Conservation (phyloP, 176 grass and related monocot species). For the Tillandsia leiboldiana region DNA sequence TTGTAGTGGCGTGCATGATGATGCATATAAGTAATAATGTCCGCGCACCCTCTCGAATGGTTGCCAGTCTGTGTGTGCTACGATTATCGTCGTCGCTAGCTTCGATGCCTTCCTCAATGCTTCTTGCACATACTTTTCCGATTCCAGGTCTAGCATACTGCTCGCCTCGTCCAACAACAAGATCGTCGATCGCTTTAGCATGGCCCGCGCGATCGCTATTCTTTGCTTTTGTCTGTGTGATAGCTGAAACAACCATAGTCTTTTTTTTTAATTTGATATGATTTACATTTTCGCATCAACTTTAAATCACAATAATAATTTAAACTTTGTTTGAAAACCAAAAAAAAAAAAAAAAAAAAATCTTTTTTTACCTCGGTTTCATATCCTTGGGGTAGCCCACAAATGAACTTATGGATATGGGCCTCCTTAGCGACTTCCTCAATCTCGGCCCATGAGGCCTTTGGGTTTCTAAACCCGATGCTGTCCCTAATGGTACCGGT, state of each 20-base stretch:
- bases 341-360: no score
- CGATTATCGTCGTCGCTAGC: conserved; percentile 32
- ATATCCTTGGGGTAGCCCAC: conserved; percentile 37
- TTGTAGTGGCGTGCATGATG: no score
- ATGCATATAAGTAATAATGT: no score
- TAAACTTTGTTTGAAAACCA: background rate
- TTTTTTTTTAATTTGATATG: background rate
- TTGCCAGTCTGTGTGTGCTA: conserved; percentile 50
- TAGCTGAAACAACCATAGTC: background rate
- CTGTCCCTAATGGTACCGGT: conserved; percentile 39
- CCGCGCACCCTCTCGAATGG: conserved; percentile 22
- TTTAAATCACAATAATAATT: background rate
- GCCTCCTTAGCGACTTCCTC: conserved; percentile 42
- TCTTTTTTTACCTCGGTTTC: conserved; percentile 29
- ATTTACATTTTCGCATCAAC: background rate
- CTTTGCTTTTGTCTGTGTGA: conserved; percentile 56
- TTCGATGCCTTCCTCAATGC: conserved; percentile 14
- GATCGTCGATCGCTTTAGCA: conserved; percentile 41
- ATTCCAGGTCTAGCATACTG: conserved; percentile 52
- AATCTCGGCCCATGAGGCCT: conserved; percentile 41
- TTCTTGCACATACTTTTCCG: conserved; percentile 43
- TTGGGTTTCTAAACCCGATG: conserved; percentile 37
- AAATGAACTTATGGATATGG: conserved; percentile 58
- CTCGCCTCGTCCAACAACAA: conserved; percentile 43
- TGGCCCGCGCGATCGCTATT: conserved; percentile 42